These are phyloP conservation scores for Cladorrhinum sp. DNA, from an alignment of 2,329 filamentous ascomycete species.

Conservation along the genomic window DNA sequence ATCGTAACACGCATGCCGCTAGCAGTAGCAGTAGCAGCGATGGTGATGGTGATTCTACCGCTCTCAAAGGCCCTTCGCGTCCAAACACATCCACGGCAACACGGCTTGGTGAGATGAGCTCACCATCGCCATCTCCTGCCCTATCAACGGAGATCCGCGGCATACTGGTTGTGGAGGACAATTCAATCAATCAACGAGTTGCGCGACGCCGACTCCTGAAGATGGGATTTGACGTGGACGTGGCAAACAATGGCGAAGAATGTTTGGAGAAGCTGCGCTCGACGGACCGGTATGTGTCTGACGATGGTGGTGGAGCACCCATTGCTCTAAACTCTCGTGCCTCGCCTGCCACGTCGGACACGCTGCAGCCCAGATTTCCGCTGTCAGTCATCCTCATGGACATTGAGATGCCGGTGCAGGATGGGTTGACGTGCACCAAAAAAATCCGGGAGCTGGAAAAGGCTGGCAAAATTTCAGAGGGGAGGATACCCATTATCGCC, in stretches of 20 bases:
- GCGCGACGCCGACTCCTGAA: slow-evolving; percentile 49
- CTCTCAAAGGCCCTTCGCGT: background rate
- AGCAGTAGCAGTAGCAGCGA: slow-evolving; percentile 17
- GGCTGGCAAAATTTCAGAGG: slow-evolving; percentile 48
- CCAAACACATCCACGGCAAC: slow-evolving; percentile 11
- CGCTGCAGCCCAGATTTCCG: slow-evolving; percentile 31
- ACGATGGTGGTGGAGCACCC: background rate
- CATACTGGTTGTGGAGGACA: slow-evolving; percentile 59
- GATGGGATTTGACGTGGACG: slow-evolving; percentile 48
- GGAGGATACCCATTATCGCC: slow-evolving; percentile 60
- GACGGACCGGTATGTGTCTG: slow-evolving; percentile 27
- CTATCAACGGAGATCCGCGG: slow-evolving; percentile 33
- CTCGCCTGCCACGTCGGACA: background rate
- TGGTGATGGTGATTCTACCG: background rate
- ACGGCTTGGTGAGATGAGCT: slow-evolving; percentile 16
- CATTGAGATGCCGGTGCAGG: slow-evolving; percentile 72
- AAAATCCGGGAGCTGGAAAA: slow-evolving; percentile 61
- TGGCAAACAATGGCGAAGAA: slow-evolving; percentile 57
- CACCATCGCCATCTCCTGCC: background rate
- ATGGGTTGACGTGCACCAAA: slow-evolving; percentile 64
- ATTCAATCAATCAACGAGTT: slow-evolving; percentile 58
- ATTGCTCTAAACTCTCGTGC: background rate
- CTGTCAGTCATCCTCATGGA: slow-evolving; percentile 70
- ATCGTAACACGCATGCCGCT: slow-evolving; percentile 19
- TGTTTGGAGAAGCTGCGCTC: slow-evolving; percentile 48